phyloP scores from a whole-genome alignment of 768 basidiomycete genomes.

The Tricholoma hemisulphureum region DNA sequence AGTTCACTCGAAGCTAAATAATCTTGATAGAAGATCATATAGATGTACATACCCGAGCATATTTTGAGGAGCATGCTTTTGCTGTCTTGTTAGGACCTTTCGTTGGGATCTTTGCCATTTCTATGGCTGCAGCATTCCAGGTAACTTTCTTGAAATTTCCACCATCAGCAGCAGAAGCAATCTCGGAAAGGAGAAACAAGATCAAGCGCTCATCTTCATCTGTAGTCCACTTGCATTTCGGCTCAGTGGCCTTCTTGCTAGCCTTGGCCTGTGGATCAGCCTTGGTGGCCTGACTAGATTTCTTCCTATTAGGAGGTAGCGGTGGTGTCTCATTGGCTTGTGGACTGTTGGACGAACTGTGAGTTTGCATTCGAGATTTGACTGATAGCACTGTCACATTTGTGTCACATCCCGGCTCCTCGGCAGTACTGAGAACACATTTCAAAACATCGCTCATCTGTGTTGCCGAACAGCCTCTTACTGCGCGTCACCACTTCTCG shows the following conservation, averaged over 20 bases:
- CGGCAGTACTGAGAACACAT: not conserved
- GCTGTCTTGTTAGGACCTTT: not conserved
- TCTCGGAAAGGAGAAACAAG: not conserved
- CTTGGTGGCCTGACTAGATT: not conserved
- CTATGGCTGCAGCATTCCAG: not conserved
- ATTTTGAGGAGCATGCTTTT: not conserved
- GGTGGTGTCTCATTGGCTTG: not conserved
- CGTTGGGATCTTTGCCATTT: not conserved
- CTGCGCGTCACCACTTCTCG: no score
- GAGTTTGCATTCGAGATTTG: not conserved
- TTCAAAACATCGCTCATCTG: no score
- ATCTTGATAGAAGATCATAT: not conserved
- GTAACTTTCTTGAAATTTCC: not conserved
- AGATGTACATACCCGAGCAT: not conserved
- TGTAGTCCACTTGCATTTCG: not conserved
- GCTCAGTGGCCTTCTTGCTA: not conserved
- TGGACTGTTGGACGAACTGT: not conserved
- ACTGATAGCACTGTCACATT: not conserved
- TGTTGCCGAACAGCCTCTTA: not conserved
- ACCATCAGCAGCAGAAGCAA: no score
- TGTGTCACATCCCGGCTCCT: not conserved
- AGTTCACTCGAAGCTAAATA: not conserved
- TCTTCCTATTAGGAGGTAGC: not conserved
- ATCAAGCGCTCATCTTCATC: not conserved
- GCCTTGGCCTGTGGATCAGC: no score